Evolutionary conservation across 1,284 basidiomycete genomes (phyloP).

Genomic region (Puccinia sorghi): DNA sequence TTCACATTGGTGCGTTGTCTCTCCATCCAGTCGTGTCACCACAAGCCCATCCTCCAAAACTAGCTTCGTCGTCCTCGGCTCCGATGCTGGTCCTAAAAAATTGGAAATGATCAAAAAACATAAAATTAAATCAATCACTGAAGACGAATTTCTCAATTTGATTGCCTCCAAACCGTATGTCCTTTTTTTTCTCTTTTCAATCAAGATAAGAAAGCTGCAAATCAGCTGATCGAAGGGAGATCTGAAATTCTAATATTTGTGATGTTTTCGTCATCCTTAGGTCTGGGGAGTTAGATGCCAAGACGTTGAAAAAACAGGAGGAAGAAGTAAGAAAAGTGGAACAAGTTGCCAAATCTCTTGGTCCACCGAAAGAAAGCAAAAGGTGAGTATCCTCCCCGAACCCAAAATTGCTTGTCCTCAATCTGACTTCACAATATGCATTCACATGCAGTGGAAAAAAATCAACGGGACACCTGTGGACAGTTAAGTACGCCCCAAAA

Average conservation of each 20-base stretch:
- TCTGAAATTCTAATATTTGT: constrained; percentile 17
- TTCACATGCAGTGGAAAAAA: constrained; percentile 10
- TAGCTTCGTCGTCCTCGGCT: constrained; percentile 82
- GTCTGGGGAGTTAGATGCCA: constrained; percentile 67
- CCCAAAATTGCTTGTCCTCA: not conserved
- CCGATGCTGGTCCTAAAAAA: constrained; percentile 84
- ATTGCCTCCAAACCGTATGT: constrained; percentile 64
- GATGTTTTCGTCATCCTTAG: constrained; percentile 10
- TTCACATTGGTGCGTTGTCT: not conserved
- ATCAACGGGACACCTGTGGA: constrained; percentile 74
- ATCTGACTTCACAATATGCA: not conserved
- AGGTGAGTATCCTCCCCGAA: not conserved
- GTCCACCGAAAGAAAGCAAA: constrained; percentile 51
- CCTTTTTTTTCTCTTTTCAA: not conserved
- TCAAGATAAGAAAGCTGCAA: constrained; percentile 34
- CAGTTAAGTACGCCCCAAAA: constrained; percentile 88
- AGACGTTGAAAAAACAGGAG: constrained; percentile 75
- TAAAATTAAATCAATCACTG: constrained; percentile 70
- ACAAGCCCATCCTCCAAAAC: constrained; percentile 86
- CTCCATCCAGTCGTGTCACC: constrained; percentile 71
- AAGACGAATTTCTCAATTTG: constrained; percentile 83
- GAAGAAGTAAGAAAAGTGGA: constrained; percentile 69
- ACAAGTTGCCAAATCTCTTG: constrained; percentile 55
- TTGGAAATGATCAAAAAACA: constrained; percentile 80
- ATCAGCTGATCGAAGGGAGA: no score